Evolutionary conservation across 306 rosid genomes (phyloP), one percentile per base, ranked within the genome.

Genomic region (Spatholobus suberectus): DNA sequence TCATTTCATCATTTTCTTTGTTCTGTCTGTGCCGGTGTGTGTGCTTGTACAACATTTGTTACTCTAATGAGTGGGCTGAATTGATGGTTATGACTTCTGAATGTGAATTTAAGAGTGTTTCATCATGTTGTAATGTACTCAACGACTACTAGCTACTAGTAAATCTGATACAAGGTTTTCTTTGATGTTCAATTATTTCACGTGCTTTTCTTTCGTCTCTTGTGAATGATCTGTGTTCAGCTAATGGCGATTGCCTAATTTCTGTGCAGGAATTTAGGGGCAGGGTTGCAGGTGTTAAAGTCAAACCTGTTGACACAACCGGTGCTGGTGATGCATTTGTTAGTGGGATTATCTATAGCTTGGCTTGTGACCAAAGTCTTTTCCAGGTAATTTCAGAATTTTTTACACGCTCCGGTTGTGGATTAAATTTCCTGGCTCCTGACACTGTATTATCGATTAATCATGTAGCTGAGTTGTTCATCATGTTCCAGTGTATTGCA

Each of bases 271-370:
- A 87, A 61, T 96, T 92, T 65, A 87, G 26, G 55, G 99, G 99
- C 57, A 94, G 92, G 76, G 98, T 96, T 58, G 75, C 62, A 2
- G 98, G 98, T 61, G 87, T 92, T 18, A 86, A 91, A 85, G 98
- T 89, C 29, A 88, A 88, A 65, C 55, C 97, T 4, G 85, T 91
- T 10, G 99, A 96, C 90, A 96, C 99, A 62, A 96, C 98, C 0
- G 99, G 99, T 37, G 99, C 99, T 2, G 99, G 99, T 7, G 99
- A 96, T 83, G 92, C 99, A 29, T 96, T 96, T 69, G 99, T 94
- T 43, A 80, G 98, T 77, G 99, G 98, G 82, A 34, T 94, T 74
- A 77, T 96, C 29, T 76, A 83, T 84, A 83, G 83, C 85, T 17
- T 96, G 43, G 98, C 95, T 80, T 91, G 93, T 41, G 92, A 96